Conservation (phyloP, 495 filamentous ascomycete genomes). For the Melanomma pulvis-pyrius region DNA sequence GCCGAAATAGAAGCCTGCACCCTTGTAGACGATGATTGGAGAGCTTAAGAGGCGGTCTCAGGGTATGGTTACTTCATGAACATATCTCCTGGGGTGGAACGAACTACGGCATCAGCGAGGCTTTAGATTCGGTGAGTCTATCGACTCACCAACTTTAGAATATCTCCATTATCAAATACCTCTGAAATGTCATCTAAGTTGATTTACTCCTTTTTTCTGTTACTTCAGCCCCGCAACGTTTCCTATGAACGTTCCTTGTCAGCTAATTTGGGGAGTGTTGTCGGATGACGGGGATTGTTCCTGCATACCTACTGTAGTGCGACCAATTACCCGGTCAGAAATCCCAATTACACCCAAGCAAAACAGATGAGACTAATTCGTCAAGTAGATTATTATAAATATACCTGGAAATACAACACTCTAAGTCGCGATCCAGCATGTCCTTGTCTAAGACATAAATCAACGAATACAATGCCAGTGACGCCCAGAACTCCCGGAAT, state of each 20-base stretch:
- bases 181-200: neutral
- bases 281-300: neutral
- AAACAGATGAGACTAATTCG: neutral
- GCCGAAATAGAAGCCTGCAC: slow-evolving; percentile 22
- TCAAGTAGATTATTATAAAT: neutral
- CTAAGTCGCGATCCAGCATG: neutral
- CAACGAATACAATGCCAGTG: neutral
- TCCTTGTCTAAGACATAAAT: neutral
- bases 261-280: neutral
- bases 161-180: slow-evolving; percentile 4
- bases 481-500: neutral
- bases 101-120: neutral
- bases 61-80: neutral
- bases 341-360: neutral
- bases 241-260: no score
- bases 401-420: neutral
- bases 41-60: neutral
- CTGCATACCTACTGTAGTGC: neutral
- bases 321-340: slow-evolving; percentile 4
- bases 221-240: no score
- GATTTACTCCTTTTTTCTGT: no score
- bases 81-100: neutral
- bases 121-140: slow-evolving; percentile 2
- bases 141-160: neutral
- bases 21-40: neutral